A percentile compares a stretch with the other conserved stretches of the same genome.
phyloP scores from a whole-genome alignment of 306 rosid species.

The Sphenostylis stenocarpa region DNA sequence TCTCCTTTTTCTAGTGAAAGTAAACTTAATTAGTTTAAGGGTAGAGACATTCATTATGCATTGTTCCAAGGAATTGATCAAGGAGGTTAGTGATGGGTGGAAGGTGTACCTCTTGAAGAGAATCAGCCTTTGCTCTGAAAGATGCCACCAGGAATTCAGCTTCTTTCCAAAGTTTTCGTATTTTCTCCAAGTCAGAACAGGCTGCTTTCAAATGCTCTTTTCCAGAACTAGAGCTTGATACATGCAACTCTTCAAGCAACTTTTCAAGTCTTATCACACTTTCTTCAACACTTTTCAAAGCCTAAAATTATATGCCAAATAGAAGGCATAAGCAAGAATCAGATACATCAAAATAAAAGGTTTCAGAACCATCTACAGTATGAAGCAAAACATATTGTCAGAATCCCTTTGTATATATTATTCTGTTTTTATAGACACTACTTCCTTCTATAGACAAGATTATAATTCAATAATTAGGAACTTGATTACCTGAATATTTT shows the following conservation, averaged over 20 bases:
- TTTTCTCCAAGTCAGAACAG: constrained; percentile 96
- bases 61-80: constrained; percentile 23
- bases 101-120: constrained; percentile 69
- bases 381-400: background rate
- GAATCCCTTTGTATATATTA: too few species aligned
- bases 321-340: constrained; percentile 24
- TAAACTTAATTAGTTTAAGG: constrained; percentile 19
- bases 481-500: too few species aligned
- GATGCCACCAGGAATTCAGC: constrained; percentile 98
- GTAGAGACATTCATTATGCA: background rate
- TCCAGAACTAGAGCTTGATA: constrained; percentile 76
- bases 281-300: constrained; percentile 90
- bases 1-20: background rate
- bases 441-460: too few species aligned
- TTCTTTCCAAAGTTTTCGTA: constrained; percentile 92
- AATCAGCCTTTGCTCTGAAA: constrained; percentile 91
- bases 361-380: constrained; percentile 22
- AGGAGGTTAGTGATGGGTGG: background rate
- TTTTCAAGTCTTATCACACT: constrained; percentile 81
- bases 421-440: too few species aligned
- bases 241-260: constrained; percentile 90
- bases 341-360: constrained; percentile 17
- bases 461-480: too few species aligned
- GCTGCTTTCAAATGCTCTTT: constrained; percentile 97
- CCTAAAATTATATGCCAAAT: constrained; percentile 58